phyloP scores from a whole-genome alignment of 805 yeast genomes.

The Isabelozyma gotoi region DNA sequence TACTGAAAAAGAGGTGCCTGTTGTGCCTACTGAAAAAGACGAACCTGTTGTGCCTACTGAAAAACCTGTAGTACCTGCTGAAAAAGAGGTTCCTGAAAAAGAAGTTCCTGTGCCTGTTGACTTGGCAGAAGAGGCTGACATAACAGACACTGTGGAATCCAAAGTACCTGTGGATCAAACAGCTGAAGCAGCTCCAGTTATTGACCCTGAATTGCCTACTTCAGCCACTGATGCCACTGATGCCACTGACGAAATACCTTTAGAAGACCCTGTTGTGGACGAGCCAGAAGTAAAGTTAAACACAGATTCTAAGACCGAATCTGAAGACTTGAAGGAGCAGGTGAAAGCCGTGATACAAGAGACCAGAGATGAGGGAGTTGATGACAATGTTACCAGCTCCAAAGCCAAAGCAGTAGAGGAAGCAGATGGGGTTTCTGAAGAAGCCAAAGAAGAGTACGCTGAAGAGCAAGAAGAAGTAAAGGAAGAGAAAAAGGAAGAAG shows the following conservation, averaged over 20 bases:
- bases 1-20: not conserved
- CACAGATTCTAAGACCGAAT: not conserved
- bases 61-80: not conserved
- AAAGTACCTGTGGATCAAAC: not conserved
- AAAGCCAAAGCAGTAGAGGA: constrained; percentile 12
- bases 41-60: not conserved
- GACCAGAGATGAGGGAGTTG: constrained; percentile 4
- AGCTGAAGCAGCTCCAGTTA: constrained; percentile 2
- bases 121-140: constrained; percentile 1
- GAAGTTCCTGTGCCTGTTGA: constrained; percentile 2
- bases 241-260: constrained; percentile 13
- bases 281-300: not conserved
- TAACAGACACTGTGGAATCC: not conserved
- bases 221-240: constrained; percentile 2
- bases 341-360: constrained; percentile 8
- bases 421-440: constrained; percentile 8
- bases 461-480: constrained; percentile 4
- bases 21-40: not conserved
- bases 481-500: constrained; percentile 3
- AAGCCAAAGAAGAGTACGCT: constrained; percentile 9
- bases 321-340: constrained; percentile 11
- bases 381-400: constrained; percentile 8
- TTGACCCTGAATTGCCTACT: not conserved
- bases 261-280: constrained; percentile 6
- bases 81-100: constrained; percentile 1